A percentile compares a stretch with the other conserved stretches of the same genome.
Conservation (phyloP, 2,329 filamentous ascomycete genomes). For the Aureobasidium sp. region DNA sequence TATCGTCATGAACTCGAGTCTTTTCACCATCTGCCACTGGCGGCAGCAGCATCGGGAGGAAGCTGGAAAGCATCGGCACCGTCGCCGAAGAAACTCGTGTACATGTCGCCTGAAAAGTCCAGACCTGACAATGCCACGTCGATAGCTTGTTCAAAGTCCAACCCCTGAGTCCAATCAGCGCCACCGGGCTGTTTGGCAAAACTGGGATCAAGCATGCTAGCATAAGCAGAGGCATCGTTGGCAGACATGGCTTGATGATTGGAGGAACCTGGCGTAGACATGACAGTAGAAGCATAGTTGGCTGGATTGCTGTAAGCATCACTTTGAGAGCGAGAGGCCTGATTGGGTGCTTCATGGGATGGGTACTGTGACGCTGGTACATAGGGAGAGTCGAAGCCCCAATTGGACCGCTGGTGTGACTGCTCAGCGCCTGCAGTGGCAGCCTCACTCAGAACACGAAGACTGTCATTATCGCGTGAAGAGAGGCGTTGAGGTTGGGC, state of each 20-base stretch:
- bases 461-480: conserved; percentile 11
- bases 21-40: conserved; percentile 6
- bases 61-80: conserved; percentile 18
- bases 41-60: conserved; percentile 3
- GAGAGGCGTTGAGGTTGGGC: not conserved
- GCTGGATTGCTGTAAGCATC: conserved; percentile 1
- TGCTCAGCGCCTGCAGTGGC: conserved; percentile 18
- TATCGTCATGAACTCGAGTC: not conserved
- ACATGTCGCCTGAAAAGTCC: conserved; percentile 18
- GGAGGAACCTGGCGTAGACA: not conserved
- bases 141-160: conserved; percentile 19
- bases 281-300: conserved; percentile 6
- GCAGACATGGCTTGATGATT: not conserved
- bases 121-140: conserved; percentile 17
- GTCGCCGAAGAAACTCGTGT: conserved; percentile 18
- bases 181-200: conserved; percentile 10
- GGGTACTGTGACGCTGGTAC: conserved; percentile 7
- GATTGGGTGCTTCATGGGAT: not conserved
- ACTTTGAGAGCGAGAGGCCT: not conserved
- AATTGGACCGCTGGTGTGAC: conserved; percentile 6
- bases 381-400: conserved; percentile 18
- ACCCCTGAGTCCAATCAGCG: conserved; percentile 16
- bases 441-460: conserved; percentile 18
- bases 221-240: not conserved
- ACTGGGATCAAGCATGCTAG: conserved; percentile 11